phyloP scores from a whole-genome alignment of 2,329 filamentous ascomycete species.

The Pseudocercospora musae region DNA sequence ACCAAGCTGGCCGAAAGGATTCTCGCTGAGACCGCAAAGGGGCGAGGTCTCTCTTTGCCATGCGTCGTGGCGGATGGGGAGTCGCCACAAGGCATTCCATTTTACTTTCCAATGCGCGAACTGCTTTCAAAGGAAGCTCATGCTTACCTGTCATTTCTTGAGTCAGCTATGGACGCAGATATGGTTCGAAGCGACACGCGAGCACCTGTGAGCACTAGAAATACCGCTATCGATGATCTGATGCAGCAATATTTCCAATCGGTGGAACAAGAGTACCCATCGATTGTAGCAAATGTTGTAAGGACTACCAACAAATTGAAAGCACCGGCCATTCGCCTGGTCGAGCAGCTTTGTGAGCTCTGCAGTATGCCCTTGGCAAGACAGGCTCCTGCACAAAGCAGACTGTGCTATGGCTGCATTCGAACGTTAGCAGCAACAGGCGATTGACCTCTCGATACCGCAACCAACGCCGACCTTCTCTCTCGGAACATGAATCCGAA shows the following conservation, averaged over 20 bases:
- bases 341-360: conserved; percentile 54
- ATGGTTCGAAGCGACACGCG: conserved; percentile 34
- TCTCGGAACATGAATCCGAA: not conserved
- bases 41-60: conserved; percentile 77
- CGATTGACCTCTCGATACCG: conserved; percentile 5
- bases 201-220: conserved; percentile 61
- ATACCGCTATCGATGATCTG: conserved; percentile 85
- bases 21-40: conserved; percentile 84
- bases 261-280: conserved; percentile 81
- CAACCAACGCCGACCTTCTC: not conserved
- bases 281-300: conserved; percentile 92
- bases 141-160: conserved; percentile 53
- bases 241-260: conserved; percentile 85
- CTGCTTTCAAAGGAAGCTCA: conserved; percentile 76
- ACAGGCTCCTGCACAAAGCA: conserved; percentile 28
- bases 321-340: conserved; percentile 39
- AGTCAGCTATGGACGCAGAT: conserved; percentile 37
- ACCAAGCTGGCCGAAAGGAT: conserved; percentile 83
- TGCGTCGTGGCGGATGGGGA: conserved; percentile 77
- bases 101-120: conserved; percentile 82
- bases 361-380: conserved; percentile 63
- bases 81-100: conserved; percentile 54
- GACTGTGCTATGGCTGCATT: conserved; percentile 70
- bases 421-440: conserved; percentile 20
- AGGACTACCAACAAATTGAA: conserved; percentile 82